Evolutionary conservation across 768 basidiomycete species (phyloP), one percentile per base, ranked within the genome.

Genomic region (Leccinum longicurvipes): DNA sequence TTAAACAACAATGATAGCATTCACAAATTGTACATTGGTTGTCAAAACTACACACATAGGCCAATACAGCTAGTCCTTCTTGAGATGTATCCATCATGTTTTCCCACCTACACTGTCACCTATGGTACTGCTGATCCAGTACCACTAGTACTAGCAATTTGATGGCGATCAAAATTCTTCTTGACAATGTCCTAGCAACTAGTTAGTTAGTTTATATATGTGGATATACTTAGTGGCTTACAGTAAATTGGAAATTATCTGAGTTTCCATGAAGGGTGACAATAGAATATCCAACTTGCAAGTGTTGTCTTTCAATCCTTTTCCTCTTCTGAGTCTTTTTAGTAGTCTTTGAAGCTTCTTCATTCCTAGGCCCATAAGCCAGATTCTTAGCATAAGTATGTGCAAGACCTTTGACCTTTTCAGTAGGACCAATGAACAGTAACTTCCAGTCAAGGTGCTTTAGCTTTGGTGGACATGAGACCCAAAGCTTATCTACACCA

Each of bases 1-100:
- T 51, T 54, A 47, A 59, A 68, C 45, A 58, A 66, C 41, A 50
- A 56, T n/a, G 58, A 61, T 66, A 68, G 50, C 60, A 61, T 51
- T 45, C 10, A 32, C 63, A 59, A 57, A n/a, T n/a, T n/a, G n/a
- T n/a, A n/a, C n/a, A n/a, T n/a, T n/a, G n/a, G n/a, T n/a, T n/a
- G n/a, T n/a, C n/a, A n/a, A n/a, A n/a, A n/a, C n/a, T n/a, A n/a
- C n/a, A n/a, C n/a, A n/a, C n/a, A n/a, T n/a, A n/a, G n/a, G n/a
- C n/a, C n/a, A n/a, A n/a, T 31, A 32, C 31, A 36, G 34, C 15
- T 36, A 17, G 34, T 4, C 15, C 6, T 14, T n/a, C 34, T 34
- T 6, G n/a, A n/a, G n/a, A n/a, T n/a, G n/a, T n/a, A n/a, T n/a
- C n/a, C n/a, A 34, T 34, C 32, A 34, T 34, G 17, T 34, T 15